Evolutionary conservation across 2,329 filamentous ascomycete genomes (phyloP).

Genomic region (Diaporthe longicolla): DNA sequence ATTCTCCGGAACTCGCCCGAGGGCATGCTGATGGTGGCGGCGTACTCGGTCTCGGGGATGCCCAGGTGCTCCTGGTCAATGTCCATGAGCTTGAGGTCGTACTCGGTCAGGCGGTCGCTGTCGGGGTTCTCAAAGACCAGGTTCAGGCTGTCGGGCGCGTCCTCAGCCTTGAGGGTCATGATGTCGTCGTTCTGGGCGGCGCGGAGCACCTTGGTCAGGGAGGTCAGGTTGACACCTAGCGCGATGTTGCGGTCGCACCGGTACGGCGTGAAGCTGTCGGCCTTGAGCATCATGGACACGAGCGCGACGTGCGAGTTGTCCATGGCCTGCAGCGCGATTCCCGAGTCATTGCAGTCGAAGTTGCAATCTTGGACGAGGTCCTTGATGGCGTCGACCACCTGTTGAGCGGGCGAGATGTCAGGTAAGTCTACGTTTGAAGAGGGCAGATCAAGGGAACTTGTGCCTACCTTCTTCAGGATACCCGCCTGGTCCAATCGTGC

Average conservation of each 20-base stretch:
- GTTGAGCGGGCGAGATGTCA: constrained; percentile 43
- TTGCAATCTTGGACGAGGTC: constrained; percentile 99
- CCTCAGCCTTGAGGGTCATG: constrained; percentile 96
- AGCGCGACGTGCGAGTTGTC: constrained; percentile 99
- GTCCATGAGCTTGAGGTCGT: constrained; percentile 99
- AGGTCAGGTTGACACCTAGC: constrained; percentile 95
- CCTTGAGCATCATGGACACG: constrained; percentile 98
- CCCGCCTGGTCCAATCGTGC: constrained; percentile 95
- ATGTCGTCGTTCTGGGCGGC: constrained; percentile 95
- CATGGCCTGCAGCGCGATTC: constrained; percentile 98
- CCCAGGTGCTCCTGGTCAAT: constrained; percentile 99
- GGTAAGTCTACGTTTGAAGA: constrained; percentile 36
- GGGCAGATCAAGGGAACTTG: background rate
- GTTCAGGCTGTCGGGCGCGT: constrained; percentile 95
- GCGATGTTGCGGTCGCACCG: constrained; percentile 99
- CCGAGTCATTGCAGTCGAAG: constrained; percentile 99
- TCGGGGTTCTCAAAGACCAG: constrained; percentile 92
- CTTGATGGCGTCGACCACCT: constrained; percentile 99
- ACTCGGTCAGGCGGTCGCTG: constrained; percentile 95
- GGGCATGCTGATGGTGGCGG: constrained; percentile 91
- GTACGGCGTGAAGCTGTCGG: constrained; percentile 93
- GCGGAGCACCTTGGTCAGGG: constrained; percentile 96
- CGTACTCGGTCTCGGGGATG: constrained; percentile 99
- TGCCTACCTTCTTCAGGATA: constrained; percentile 92
- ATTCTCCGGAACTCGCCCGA: constrained; percentile 93